These are phyloP conservation scores for Hypoxylon intermedium DNA, from an alignment of 495 filamentous ascomycete species.

Conservation along the genomic window DNA sequence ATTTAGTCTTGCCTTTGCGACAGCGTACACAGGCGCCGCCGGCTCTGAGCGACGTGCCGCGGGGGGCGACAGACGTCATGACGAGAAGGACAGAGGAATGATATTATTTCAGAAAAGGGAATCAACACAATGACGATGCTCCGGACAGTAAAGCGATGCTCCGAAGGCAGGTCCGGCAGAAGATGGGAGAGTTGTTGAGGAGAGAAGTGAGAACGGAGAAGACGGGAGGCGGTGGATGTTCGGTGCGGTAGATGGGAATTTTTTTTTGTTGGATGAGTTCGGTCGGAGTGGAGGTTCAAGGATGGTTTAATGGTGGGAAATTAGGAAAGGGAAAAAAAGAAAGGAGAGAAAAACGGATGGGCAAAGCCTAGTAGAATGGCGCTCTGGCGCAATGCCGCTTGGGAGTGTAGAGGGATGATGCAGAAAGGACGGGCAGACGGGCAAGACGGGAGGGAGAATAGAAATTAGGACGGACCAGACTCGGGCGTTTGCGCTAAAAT, in stretches of 20 bases:
- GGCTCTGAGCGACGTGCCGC: constrained; percentile 59
- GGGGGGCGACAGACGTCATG: constrained; percentile 56
- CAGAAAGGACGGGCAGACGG: constrained; percentile 36
- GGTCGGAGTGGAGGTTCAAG: constrained; percentile 36
- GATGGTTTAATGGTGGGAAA: constrained; percentile 27
- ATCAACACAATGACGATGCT: constrained; percentile 7
- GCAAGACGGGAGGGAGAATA: constrained; percentile 37
- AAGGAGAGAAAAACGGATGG: constrained; percentile 13
- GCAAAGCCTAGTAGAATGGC: constrained; percentile 24
- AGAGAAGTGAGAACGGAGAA: constrained; percentile 41
- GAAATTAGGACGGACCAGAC: constrained; percentile 38
- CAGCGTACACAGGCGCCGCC: constrained; percentile 62
- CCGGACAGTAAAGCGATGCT: constrained; percentile 26
- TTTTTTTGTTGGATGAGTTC: constrained; percentile 34
- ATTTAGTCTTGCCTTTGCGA: constrained; percentile 63
- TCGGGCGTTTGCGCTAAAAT: constrained; percentile 43
- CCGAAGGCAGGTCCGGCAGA: constrained; percentile 40
- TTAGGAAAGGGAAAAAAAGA: constrained; percentile 9
- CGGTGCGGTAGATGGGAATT: constrained; percentile 45
- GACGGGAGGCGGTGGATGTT: constrained; percentile 45
- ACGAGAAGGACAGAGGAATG: constrained; percentile 8
- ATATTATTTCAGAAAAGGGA: constrained; percentile 7
- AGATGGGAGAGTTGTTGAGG: constrained; percentile 22
- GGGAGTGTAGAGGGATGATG: constrained; percentile 33
- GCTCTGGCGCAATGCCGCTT: constrained; percentile 37